Evolutionary conservation across 352 stramenopile genomes (phyloP).

Genomic region (Pythium rhizo-oryzae): DNA sequence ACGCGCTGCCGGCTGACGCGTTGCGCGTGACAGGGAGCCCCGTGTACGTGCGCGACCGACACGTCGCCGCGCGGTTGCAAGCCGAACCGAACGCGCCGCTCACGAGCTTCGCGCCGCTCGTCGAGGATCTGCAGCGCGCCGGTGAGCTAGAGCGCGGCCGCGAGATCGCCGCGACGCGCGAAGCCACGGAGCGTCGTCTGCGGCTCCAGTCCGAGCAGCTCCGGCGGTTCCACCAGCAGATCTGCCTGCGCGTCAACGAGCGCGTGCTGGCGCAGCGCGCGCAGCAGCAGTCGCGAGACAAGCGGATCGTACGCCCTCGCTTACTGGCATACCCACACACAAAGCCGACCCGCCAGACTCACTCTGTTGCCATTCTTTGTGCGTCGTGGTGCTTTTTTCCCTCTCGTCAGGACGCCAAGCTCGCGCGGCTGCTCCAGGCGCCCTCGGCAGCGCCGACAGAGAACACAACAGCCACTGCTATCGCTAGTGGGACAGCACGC

Average conservation of each 20-base stretch:
- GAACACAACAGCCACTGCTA: not conserved
- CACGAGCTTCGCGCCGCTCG: slow-evolving; percentile 12
- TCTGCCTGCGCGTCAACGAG: slow-evolving; percentile 57
- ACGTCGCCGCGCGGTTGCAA: slow-evolving; percentile 15
- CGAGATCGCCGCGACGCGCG: slow-evolving; percentile 8
- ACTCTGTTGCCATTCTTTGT: not conserved
- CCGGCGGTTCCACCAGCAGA: slow-evolving; percentile 61
- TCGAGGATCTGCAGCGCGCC: slow-evolving; percentile 16
- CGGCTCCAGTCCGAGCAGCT: slow-evolving; percentile 45
- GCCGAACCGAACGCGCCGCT: slow-evolving; percentile 24
- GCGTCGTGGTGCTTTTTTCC: not conserved
- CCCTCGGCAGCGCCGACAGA: not conserved
- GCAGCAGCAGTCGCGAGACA: slow-evolving; percentile 27
- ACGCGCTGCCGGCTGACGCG: too few species aligned
- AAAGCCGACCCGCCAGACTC: too few species aligned
- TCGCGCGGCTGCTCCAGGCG: slow-evolving; percentile 23
- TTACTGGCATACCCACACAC: not conserved
- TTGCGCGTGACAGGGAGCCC: slow-evolving; percentile 3
- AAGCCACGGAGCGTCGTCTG: slow-evolving; percentile 32
- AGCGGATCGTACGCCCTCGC: slow-evolving; percentile 30
- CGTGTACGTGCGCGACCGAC: slow-evolving; percentile 20
- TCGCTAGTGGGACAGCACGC: not conserved
- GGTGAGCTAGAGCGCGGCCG: not conserved
- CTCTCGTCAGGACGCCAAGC: slow-evolving; percentile 25
- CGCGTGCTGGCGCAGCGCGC: slow-evolving; percentile 43